phyloP scores from a whole-genome alignment of 2,329 filamentous ascomycete genomes.

The Fusarium sp. region DNA sequence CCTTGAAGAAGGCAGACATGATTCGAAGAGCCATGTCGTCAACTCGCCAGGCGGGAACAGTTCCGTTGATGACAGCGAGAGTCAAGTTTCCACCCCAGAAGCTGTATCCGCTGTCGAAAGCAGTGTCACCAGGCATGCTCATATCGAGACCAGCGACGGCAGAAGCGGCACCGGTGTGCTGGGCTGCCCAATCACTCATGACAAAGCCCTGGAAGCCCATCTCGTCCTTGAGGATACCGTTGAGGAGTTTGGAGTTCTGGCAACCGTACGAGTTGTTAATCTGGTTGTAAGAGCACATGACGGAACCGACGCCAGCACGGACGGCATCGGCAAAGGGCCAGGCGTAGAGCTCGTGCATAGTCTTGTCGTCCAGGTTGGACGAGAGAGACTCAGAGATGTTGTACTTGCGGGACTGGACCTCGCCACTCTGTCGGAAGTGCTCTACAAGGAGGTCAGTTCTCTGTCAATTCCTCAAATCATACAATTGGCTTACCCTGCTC shows the following conservation, averaged over 20 bases:
- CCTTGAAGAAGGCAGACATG: conserved; percentile 74
- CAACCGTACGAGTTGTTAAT: conserved; percentile 83
- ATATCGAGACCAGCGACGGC: conserved; percentile 82
- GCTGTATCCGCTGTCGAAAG: conserved; percentile 74
- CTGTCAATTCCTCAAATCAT: accelerated
- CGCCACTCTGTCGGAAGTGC: conserved; percentile 72
- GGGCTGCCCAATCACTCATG: conserved; percentile 82
- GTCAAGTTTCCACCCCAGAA: conserved; percentile 92
- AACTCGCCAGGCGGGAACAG: conserved; percentile 83
- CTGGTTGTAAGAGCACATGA: conserved; percentile 78
- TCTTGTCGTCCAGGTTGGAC: conserved; percentile 74
- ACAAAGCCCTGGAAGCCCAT: conserved; percentile 84
- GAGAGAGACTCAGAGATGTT: conserved; percentile 68
- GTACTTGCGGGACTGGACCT: conserved; percentile 62
- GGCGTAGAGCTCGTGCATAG: conserved; percentile 77
- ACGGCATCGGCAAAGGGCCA: conserved; percentile 83
- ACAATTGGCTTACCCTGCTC: conserved; percentile 63
- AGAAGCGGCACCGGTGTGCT: conserved; percentile 72
- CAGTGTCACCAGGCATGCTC: conserved; percentile 86
- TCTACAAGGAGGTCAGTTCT: conserved; percentile 50
- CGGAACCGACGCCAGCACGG: conserved; percentile 68
- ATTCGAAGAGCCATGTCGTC: conserved; percentile 93
- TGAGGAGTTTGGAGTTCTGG: conserved; percentile 79
- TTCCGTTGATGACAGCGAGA: conserved; percentile 86
- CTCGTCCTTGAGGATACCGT: conserved; percentile 79